phyloP scores from a whole-genome alignment of 305 asterid genomes.

The Solanum chacoense region DNA sequence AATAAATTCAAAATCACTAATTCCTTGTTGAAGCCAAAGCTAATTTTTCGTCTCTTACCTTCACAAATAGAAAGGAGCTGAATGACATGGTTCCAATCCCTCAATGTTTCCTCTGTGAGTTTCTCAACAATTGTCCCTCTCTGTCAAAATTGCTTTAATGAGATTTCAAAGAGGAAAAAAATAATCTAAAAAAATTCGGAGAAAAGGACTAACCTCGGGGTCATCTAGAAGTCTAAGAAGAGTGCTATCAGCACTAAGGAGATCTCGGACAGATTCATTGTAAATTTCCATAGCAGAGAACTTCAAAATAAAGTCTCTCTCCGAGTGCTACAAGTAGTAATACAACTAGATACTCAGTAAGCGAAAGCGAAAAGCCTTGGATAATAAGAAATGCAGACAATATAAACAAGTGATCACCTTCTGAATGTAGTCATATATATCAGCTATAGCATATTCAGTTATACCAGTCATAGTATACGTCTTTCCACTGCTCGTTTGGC shows the following conservation, averaged over 20 bases:
- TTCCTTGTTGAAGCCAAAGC: neutral
- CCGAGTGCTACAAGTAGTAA: conserved; percentile 43
- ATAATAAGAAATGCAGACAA: neutral
- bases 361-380: neutral
- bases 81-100: conserved; percentile 71
- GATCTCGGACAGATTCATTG: conserved; percentile 92
- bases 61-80: conserved; percentile 79
- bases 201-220: conserved; percentile 53
- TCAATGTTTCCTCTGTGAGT: conserved; percentile 71
- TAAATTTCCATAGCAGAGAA: conserved; percentile 95
- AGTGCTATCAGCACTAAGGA: conserved; percentile 54
- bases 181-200: neutral
- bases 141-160: conserved; percentile 17
- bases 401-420: conserved; percentile 28
- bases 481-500: conserved; percentile 98
- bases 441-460: conserved; percentile 74
- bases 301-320: conserved; percentile 58
- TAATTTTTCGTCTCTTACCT: conserved; percentile 32
- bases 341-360: neutral
- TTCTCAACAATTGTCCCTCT: conserved; percentile 83
- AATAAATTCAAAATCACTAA: neutral
- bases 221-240: conserved; percentile 89
- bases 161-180: neutral
- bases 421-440: conserved; percentile 60
- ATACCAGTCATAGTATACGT: conserved; percentile 90